A percentile compares a stretch with the other conserved stretches of the same genome.
Evolutionary conservation across 768 basidiomycete species (phyloP).

Genomic region (Macrolepiota fuliginosa): DNA sequence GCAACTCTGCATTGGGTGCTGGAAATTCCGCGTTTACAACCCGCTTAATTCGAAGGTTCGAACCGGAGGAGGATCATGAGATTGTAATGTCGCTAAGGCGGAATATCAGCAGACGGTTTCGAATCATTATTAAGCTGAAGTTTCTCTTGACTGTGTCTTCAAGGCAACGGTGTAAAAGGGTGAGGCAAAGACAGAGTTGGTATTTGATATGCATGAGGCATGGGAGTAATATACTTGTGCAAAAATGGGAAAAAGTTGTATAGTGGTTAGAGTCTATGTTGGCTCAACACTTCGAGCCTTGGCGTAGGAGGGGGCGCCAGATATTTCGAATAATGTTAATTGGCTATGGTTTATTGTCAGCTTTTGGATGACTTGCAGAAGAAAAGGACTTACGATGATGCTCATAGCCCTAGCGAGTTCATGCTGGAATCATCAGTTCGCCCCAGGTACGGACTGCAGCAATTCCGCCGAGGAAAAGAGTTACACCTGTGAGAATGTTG

Average conservation of each 20-base stretch:
- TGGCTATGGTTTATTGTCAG: background rate
- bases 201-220: background rate
- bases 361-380: no score
- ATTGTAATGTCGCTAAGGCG: no score
- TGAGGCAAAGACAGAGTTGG: background rate
- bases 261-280: background rate
- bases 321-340: background rate
- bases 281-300: background rate
- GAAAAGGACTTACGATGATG: background rate
- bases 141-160: no score
- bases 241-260: background rate
- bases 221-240: background rate
- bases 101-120: no score
- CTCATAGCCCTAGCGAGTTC: conserved; percentile 13
- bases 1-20: no score
- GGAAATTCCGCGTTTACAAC: no score
- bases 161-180: background rate
- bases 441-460: conserved; percentile 75
- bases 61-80: no score
- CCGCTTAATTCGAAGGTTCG: no score
- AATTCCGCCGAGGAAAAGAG: conserved; percentile 70
- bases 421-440: conserved; percentile 71
- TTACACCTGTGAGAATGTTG: conserved; percentile 62
- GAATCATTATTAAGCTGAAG: no score
- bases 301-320: background rate